Evolutionary conservation across 768 basidiomycete species (phyloP), one percentile per base, ranked within the genome.

Genomic region (Boletus huronensis): DNA sequence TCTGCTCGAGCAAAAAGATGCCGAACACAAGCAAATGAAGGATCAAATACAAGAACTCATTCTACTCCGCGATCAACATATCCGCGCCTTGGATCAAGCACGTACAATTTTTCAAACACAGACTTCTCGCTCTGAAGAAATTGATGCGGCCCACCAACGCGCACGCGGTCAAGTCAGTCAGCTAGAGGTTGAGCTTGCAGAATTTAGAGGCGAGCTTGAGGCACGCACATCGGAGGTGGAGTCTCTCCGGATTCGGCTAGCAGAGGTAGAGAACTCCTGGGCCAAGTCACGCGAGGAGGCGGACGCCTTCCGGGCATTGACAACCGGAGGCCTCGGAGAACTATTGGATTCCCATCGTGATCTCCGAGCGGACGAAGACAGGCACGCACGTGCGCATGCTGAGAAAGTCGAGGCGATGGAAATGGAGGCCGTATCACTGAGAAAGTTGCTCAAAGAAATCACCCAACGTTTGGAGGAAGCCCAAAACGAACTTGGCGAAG

Each of bases 211-310:
- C 14, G 96, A 98, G 54, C 73, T 97, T 19, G 93, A 96, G 69
- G 74, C 83, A 3, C 81, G 84, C 55, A 81, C 79, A 1, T 75
- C 80, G 3, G 95, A 97, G 68, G 81, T 84, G 16, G 92, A 95
- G 57, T 70, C 82, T 9, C 77, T 85, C 6, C 80, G 82, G 42
- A 72, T 77, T 10, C 78, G 87, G 51, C 72, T 95, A 40, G 75
- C 81, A 25, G 91, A 95, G 50, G 85, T 87, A 40, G 95, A 97
- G 73, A 93, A 89, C 65, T 84, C 88, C 9, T 97, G 93, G 87
- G 82, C 89, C 25, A 90, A 93, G 70, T 92, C 93, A 40, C 84
- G 93, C 14, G 89, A 95, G 72, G 93, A 98, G 75, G 92, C 93
- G 3, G 95, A 97, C 69, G 84, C 88, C 2, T 85, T 94, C 70